Base-by-base conservation (phyloP, 768 basidiomycete genomes). In the Auriscalpium microsporum region DNA sequence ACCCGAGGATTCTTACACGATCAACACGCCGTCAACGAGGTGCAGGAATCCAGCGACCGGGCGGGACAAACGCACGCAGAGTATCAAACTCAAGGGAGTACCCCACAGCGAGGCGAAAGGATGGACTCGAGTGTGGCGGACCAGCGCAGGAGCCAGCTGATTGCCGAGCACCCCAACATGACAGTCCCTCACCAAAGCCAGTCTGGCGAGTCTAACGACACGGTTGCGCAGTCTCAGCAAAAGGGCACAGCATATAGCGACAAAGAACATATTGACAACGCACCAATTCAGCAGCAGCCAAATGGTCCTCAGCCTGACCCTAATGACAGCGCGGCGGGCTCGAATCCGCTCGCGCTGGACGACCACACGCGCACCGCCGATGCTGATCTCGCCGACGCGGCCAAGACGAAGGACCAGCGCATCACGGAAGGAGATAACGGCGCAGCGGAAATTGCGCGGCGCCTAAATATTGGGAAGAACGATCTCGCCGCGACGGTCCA, bases 1-100 rank as follows among this genome's bases (percentile, higher is more conserved):
- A 49, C 56, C 33, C 53, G 50, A 11, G 50, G 34, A 4, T 54
- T 54, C 37, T 50, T 60, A 11, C 45, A n/a, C 21, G 50, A 54
- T 45, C 53, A 45, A n/a, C 50, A 34, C 17, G 46, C 28, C 16
- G 16, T 52, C 10, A 52, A 45, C 42, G 53, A 55, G 28, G 7
- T 4, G 2, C 28, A 28, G 28, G 28, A 28, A 28, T 4, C 28
- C 21, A 34, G 34, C n/a, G 48, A 44, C 10, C n/a, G 14, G 50
- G n/a, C 17, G n/a, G 34, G 28, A 28, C 28, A 28, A 7, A 28
- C 28, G 28, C 2, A 28, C 4, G 28, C 28, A 28, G 28, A 28
- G 28, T 4, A 28, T 7, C 5, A 4, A 28, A 28, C 28, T 4
- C 28, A 28, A 47, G 44, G 16, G 10, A 9, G 7, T 50, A 34